Evolutionary conservation across 805 yeast species (phyloP).

Genomic region (Jamesozyma hellenica): DNA sequence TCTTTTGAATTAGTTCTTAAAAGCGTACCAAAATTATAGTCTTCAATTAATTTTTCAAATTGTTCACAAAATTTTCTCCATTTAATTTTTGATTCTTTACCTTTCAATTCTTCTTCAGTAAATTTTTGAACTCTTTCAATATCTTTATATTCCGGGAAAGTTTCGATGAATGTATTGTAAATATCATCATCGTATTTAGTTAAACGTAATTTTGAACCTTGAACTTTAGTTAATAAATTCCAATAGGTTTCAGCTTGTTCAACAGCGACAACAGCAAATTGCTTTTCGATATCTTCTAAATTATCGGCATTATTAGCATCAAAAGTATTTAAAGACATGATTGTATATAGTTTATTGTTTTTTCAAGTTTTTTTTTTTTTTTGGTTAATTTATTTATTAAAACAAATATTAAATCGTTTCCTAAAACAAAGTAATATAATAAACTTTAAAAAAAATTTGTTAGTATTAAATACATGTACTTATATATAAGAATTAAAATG

Average conservation of each 20-base stretch:
- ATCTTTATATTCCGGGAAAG: constrained; percentile 81
- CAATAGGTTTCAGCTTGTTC: constrained; percentile 93
- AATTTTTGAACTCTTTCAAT: constrained; percentile 47
- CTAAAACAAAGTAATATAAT: no score
- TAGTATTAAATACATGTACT: no score
- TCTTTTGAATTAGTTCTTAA: constrained; percentile 61
- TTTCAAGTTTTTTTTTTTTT: no score
- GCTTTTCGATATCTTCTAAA: constrained; percentile 91
- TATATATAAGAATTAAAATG: no score
- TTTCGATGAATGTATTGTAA: constrained; percentile 45
- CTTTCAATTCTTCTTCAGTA: constrained; percentile 74
- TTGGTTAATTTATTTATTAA: no score
- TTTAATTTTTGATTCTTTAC: constrained; percentile 64
- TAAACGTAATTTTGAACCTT: constrained; percentile 69
- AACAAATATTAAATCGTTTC: no score
- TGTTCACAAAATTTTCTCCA: constrained; percentile 84
- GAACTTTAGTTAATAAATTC: constrained; percentile 59
- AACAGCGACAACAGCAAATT: constrained; percentile 96
- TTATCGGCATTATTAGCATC: constrained; percentile 90
- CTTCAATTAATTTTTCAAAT: constrained; percentile 74
- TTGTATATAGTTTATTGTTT: background rate
- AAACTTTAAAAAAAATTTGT: no score
- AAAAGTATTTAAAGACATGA: constrained; percentile 31
- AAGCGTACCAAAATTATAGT: constrained; percentile 91
- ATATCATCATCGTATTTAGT: constrained; percentile 68